A percentile compares a stretch with the other conserved stretches of the same genome.
Evolutionary conservation across 257 asterid genomes (phyloP).

Genomic region (Haberlea rhodopensis): DNA sequence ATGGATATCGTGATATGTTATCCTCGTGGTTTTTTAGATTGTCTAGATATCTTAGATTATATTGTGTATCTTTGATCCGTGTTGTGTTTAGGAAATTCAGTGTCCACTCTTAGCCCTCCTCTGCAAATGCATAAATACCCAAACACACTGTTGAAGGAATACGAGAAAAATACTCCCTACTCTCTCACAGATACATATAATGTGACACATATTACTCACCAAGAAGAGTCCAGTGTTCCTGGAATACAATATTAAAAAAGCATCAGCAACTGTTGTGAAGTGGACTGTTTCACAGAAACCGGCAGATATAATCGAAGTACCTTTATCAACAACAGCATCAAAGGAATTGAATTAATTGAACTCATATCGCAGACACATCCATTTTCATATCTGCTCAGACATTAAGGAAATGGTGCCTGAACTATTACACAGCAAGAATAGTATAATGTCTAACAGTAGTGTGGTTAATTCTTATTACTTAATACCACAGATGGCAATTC

Average conservation of each 20-base stretch:
- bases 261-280: slow-evolving; percentile 36
- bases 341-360: slow-evolving; percentile 46
- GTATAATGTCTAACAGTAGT: neutral
- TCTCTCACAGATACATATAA: slow-evolving; percentile 7
- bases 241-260: slow-evolving; percentile 34
- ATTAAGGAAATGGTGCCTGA: slow-evolving; percentile 34
- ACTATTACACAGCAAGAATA: neutral
- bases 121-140: neutral
- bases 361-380: slow-evolving; percentile 76
- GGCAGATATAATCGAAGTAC: slow-evolving; percentile 29
- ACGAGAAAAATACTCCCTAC: neutral
- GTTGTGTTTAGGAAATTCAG: neutral
- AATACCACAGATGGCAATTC: slow-evolving; percentile 14
- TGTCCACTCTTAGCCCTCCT: neutral
- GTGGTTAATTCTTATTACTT: neutral
- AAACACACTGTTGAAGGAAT: neutral
- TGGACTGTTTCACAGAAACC: slow-evolving; percentile 4
- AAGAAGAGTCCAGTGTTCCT: slow-evolving; percentile 80
- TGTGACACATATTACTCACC: slow-evolving; percentile 42
- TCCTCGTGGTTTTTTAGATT: neutral
- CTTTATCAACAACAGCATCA: slow-evolving; percentile 69
- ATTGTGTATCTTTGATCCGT: neutral
- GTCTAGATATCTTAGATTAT: neutral
- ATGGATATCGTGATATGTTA: neutral
- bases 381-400: slow-evolving; percentile 51